Evolutionary conservation across 768 basidiomycete genomes (phyloP), one percentile per base, ranked within the genome.

Genomic region (Piloderma croceum): DNA sequence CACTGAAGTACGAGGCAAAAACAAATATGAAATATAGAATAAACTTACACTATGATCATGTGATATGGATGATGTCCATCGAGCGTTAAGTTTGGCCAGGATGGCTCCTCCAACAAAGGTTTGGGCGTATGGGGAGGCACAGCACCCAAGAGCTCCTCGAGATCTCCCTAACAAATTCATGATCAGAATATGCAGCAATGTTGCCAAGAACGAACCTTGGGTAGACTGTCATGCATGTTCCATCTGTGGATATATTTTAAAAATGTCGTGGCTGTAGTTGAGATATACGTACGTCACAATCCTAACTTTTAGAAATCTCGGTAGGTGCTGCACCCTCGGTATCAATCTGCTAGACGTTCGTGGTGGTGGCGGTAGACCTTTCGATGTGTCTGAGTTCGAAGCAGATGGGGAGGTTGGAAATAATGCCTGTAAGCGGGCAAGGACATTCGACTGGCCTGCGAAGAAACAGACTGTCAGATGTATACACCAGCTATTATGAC

Each of bases 141-240:
- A 31, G 66, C 65, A 20, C 84, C 85, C 22, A 90, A 62, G 3
- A 89, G 65, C 43, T 88, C 83, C 48, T 76, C 73, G 37, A 89
- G 56, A 52, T 90, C 77, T 5, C 86, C 86, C 84, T 88, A 40
- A 18, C 35, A n/a, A 34, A 34, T 22, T 24, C 34, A 25, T 29
- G 29, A 34, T 12, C 27, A n/a, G 11, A 22, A n/a, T 18, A 10
- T 5, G 34, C 13, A 27, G 11, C 7, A 24, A 40, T 10, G 31
- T 19, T 25, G 12, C 7, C 12, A 24, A 21, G 10, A 13, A 45
- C 54, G 12, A 21, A 79, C 84, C 73, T 84, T 88, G 22, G 86
- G 86, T 5, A 88, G 53, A 0, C 81, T 81, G 47, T 88, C 84
- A 47, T 89, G 82, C 86, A 90, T 90, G 48, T 89, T 90, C 86